These are phyloP conservation scores for Penicillium lividum DNA, from an alignment of 495 filamentous ascomycete species.

Conservation along the genomic window DNA sequence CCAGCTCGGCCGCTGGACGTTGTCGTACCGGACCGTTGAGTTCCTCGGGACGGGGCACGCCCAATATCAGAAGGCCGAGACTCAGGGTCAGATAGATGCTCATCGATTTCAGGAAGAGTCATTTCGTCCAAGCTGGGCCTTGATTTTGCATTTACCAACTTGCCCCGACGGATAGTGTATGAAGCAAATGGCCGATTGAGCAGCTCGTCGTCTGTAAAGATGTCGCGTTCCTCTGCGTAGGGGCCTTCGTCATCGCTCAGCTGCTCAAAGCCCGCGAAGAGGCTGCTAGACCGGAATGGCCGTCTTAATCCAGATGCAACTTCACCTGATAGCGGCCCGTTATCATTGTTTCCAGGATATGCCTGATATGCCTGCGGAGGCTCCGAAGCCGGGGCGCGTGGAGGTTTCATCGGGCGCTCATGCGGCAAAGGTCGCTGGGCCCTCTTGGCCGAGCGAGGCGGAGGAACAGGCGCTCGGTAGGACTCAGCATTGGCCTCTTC, in stretches of 20 bases:
- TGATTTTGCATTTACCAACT: conserved; percentile 40
- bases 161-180: conserved; percentile 46
- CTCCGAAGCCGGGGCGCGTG: conserved; percentile 32
- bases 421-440: conserved; percentile 17
- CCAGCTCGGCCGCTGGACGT: conserved; percentile 43
- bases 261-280: conserved; percentile 84
- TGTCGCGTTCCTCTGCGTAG: conserved; percentile 39
- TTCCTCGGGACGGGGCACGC: conserved; percentile 22
- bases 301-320: conserved; percentile 59
- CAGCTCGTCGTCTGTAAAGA: conserved; percentile 52
- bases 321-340: conserved; percentile 67
- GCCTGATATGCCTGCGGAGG: conserved; percentile 69
- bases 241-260: conserved; percentile 50
- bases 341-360: conserved; percentile 82
- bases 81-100: conserved; percentile 39
- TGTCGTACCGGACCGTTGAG: conserved; percentile 23
- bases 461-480: conserved; percentile 37
- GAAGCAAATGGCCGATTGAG: conserved; percentile 46
- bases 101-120: conserved; percentile 41
- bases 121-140: conserved; percentile 38
- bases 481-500: conserved; percentile 22
- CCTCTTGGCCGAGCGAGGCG: conserved; percentile 35
- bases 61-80: conserved; percentile 27
- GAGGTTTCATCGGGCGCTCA: conserved; percentile 20
- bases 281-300: conserved; percentile 72